phyloP scores from a whole-genome alignment of 371 early-diverging fungal genomes.

The Cokeromyces recurvatus region DNA sequence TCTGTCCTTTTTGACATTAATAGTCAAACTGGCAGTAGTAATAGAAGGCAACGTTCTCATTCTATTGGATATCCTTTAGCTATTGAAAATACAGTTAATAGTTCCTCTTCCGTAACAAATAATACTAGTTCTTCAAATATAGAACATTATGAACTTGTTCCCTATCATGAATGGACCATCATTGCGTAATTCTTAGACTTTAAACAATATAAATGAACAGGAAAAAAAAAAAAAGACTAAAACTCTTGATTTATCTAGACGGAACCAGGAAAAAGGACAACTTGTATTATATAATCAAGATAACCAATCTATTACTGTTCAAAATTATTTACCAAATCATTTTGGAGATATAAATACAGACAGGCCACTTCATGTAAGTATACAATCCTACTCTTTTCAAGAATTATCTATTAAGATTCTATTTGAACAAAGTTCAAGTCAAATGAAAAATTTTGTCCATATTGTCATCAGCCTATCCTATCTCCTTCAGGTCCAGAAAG shows the following conservation, averaged over 20 bases:
- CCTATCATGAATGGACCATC: conserved; percentile 53
- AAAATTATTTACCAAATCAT: conserved; percentile 19
- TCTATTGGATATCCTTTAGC: conserved; percentile 23
- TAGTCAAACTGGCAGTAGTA: neutral
- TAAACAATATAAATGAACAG: neutral
- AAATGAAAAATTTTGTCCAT: conserved; percentile 21
- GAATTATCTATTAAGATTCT: neutral
- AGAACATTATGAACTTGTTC: conserved; percentile 38
- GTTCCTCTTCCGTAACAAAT: neutral
- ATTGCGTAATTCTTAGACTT: no score
- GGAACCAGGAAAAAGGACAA: conserved; percentile 39
- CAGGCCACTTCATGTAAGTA: conserved; percentile 2
- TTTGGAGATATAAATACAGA: neutral
- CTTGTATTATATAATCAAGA: conserved; percentile 45
- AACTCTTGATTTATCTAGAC: no score
- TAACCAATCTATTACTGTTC: conserved; percentile 36
- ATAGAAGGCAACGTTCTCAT: conserved; percentile 21
- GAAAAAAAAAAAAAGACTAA: neutral
- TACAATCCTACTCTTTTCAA: no score
- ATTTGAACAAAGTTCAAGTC: neutral
- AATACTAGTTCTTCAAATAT: neutral
- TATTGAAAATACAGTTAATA: neutral
- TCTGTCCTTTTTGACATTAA: neutral
- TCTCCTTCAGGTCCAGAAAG: no score
- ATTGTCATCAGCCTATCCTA: conserved; percentile 41